phyloP scores from a whole-genome alignment of 305 asterid species.

The Fraxinus baroniana region DNA sequence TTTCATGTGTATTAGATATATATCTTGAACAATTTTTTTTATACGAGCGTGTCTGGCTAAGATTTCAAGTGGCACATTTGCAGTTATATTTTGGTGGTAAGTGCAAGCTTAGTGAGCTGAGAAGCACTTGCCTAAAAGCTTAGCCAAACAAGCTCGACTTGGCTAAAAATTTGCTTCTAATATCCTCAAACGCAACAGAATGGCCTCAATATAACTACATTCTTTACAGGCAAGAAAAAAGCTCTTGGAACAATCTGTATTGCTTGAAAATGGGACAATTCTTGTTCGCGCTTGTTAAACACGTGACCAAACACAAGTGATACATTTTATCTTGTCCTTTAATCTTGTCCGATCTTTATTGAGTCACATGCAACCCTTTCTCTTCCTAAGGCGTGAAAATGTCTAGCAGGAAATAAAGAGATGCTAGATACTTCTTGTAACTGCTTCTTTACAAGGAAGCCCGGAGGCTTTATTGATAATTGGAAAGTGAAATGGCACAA shows the following conservation, averaged over 20 bases:
- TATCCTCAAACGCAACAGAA: background rate
- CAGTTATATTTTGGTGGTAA: background rate
- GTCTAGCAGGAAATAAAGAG: background rate
- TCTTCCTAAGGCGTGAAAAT: background rate
- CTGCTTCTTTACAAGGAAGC: background rate
- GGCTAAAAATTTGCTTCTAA: background rate
- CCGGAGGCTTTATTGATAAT: background rate
- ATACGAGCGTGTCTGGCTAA: background rate
- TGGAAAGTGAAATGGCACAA: background rate
- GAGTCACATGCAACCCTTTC: background rate
- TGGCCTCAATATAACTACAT: background rate
- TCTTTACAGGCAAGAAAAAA: background rate
- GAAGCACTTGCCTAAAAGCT: background rate
- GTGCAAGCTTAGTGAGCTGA: background rate
- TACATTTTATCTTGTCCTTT: background rate
- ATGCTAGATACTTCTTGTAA: background rate
- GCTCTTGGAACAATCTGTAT: background rate
- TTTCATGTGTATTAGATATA: background rate
- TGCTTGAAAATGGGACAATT: background rate
- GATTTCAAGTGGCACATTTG: background rate
- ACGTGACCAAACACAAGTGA: background rate
- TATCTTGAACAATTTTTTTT: background rate
- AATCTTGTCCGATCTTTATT: background rate
- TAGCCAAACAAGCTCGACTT: background rate
- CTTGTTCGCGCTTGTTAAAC: background rate